Percentiles rank a stretch among this genome's conserved stretches.
These are phyloP conservation scores for Epichloe gansuensis DNA, from an alignment of 2,329 filamentous ascomycete species.

Conservation along the genomic window DNA sequence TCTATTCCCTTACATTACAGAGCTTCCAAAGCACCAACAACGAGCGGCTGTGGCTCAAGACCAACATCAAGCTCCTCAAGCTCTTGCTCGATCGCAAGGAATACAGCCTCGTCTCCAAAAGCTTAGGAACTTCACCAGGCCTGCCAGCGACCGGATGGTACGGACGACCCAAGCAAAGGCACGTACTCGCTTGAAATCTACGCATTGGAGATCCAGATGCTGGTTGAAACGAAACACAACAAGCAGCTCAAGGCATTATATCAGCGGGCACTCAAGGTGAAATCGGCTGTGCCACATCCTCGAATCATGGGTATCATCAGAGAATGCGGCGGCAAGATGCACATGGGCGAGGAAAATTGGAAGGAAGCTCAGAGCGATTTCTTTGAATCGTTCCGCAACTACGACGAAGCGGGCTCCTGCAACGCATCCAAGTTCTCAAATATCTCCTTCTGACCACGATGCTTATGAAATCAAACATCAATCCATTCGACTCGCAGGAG, in stretches of 20 bases:
- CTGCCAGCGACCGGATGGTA: conserved; percentile 77
- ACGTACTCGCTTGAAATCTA: conserved; percentile 95
- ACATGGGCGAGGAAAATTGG: conserved; percentile 99
- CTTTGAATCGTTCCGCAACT: conserved; percentile 97
- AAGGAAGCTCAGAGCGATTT: conserved; percentile 94
- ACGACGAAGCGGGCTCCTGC: conserved; percentile 96
- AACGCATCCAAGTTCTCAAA: conserved; percentile 93
- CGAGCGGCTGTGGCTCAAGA: conserved; percentile 93
- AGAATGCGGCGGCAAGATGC: conserved; percentile 98
- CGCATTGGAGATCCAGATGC: conserved; percentile 97
- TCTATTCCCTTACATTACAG: conserved; percentile 85
- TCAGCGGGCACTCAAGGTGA: conserved; percentile 78
- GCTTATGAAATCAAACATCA: conserved; percentile 97
- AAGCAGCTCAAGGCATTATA: conserved; percentile 92
- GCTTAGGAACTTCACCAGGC: conserved; percentile 76
- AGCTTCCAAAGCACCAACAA: conserved; percentile 98
- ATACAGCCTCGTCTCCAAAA: conserved; percentile 72
- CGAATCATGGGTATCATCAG: conserved; percentile 99
- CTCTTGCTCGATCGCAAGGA: conserved; percentile 86
- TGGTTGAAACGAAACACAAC: conserved; percentile 91
- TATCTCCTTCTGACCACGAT: conserved; percentile 94
- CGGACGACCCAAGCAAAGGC: conserved; percentile 86
- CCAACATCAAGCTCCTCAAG: conserved; percentile 90
- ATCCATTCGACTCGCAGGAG: conserved; percentile 96
- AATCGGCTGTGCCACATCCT: conserved; percentile 94